phyloP scores from a whole-genome alignment of 495 filamentous ascomycete genomes.

The Neurospora africana region DNA sequence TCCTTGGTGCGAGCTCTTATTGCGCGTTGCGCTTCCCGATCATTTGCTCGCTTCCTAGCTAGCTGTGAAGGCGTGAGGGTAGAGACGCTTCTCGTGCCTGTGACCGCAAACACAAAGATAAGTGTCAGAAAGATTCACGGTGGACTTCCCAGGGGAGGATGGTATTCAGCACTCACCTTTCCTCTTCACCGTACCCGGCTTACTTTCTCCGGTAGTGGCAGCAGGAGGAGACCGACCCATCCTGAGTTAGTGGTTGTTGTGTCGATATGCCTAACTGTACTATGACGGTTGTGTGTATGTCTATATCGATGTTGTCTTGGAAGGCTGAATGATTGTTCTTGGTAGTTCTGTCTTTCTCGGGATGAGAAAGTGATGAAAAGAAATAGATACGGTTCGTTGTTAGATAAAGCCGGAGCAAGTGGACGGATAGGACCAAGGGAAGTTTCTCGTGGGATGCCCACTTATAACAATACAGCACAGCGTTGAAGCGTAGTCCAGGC shows the following conservation, averaged over 20 bases:
- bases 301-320: background rate
- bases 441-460: background rate
- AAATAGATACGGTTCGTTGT: background rate
- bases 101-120: background rate
- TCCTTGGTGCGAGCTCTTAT: constrained; percentile 74
- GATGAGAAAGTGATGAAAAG: background rate
- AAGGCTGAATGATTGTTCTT: background rate
- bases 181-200: constrained; percentile 15
- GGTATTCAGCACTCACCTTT: constrained; percentile 20
- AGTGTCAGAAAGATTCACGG: background rate
- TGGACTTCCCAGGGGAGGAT: background rate
- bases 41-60: constrained; percentile 75
- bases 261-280: background rate
- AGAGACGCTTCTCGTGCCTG: constrained; percentile 57
- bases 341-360: background rate
- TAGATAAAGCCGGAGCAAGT: background rate
- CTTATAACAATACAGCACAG: background rate
- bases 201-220: constrained; percentile 17
- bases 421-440: background rate
- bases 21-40: constrained; percentile 77
- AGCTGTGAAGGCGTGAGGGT: constrained; percentile 64
- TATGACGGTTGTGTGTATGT: background rate
- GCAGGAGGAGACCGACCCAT: constrained; percentile 11
- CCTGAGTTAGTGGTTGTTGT: background rate
- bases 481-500: background rate